These are phyloP conservation scores for Isochrysis galbana DNA, from an alignment of 78 protist genomes.

Conservation along the genomic window DNA sequence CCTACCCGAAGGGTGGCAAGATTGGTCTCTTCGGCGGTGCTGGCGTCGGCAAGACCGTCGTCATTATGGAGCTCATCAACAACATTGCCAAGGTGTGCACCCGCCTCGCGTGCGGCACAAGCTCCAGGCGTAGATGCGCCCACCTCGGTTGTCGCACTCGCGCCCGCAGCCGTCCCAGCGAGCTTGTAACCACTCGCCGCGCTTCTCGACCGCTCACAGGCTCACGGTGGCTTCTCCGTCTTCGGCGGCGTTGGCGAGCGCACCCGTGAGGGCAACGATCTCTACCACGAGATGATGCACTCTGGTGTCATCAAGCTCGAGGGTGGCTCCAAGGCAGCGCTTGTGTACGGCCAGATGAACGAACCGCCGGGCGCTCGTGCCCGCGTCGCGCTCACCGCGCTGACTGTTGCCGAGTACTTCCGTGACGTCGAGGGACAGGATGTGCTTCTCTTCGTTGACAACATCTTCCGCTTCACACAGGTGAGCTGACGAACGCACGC, in stretches of 20 bases:
- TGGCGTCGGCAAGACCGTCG: constrained; percentile 98
- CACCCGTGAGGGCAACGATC: constrained; percentile 98
- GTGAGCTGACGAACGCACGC: no score
- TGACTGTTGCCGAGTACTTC: constrained; percentile 98
- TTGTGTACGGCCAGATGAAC: constrained; percentile 99
- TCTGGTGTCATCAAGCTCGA: constrained; percentile 93
- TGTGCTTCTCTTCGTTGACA: constrained; percentile 98
- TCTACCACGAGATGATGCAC: constrained; percentile 97
- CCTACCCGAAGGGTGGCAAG: constrained; percentile 98
- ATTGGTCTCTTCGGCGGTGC: constrained; percentile 99
- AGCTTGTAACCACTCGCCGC: no score
- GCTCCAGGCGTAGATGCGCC: no score
- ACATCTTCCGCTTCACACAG: constrained; percentile 99
- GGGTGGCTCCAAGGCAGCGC: constrained; percentile 90
- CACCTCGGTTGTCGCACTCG: no score
- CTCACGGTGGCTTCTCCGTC: constrained; percentile 98
- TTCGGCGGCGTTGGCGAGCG: constrained; percentile 99
- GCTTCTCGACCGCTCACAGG: background rate
- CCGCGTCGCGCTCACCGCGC: constrained; percentile 97
- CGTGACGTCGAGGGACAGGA: constrained; percentile 97
- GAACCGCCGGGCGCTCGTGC: constrained; percentile 99
- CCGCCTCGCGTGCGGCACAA: no score
- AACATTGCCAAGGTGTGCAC: constrained; percentile 94
- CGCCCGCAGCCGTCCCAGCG: no score
- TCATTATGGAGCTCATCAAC: constrained; percentile 98